Percentiles rank a stretch among this genome's conserved stretches.
phyloP scores from a whole-genome alignment of 2,329 filamentous ascomycete species.

The Aureobasidium zeae region DNA sequence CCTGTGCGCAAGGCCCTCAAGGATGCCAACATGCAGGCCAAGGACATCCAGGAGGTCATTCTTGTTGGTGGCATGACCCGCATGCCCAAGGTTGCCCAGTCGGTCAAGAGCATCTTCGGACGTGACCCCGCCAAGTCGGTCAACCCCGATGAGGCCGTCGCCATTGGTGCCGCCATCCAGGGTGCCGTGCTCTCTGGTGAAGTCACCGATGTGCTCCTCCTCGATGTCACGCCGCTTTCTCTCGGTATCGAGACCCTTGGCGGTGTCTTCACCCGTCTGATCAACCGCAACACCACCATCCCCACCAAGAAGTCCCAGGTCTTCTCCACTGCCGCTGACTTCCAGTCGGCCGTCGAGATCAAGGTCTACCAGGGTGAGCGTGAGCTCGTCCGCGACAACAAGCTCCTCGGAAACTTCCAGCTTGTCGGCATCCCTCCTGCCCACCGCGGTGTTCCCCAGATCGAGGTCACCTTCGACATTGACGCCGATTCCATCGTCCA shows the following conservation, averaged over 20 bases:
- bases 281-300: constrained; percentile 50
- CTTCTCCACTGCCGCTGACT: constrained; percentile 12
- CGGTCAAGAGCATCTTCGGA: constrained; percentile 83
- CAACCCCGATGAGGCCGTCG: constrained; percentile 98
- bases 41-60: constrained; percentile 93
- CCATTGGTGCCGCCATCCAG: constrained; percentile 97
- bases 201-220: constrained; percentile 89
- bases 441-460: constrained; percentile 88
- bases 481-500: constrained; percentile 99
- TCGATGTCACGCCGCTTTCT: constrained; percentile 92
- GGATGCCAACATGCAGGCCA: constrained; percentile 79
- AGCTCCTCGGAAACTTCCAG: constrained; percentile 98
- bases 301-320: constrained; percentile 19
- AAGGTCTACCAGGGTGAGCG: constrained; percentile 99
- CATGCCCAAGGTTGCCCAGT: constrained; percentile 73
- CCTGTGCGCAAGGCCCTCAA: constrained; percentile 95
- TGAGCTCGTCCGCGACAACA: constrained; percentile 98
- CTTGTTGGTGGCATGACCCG: constrained; percentile 97
- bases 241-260: constrained; percentile 99
- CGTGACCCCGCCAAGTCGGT: constrained; percentile 99
- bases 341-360: constrained; percentile 82
- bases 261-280: constrained; percentile 95
- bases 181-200: constrained; percentile 97
- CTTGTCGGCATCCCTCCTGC: constrained; percentile 57
- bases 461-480: constrained; percentile 98